These are phyloP conservation scores for Pythium rhizo-oryzae DNA, from an alignment of 352 stramenopile genomes.

Conservation along the genomic window DNA sequence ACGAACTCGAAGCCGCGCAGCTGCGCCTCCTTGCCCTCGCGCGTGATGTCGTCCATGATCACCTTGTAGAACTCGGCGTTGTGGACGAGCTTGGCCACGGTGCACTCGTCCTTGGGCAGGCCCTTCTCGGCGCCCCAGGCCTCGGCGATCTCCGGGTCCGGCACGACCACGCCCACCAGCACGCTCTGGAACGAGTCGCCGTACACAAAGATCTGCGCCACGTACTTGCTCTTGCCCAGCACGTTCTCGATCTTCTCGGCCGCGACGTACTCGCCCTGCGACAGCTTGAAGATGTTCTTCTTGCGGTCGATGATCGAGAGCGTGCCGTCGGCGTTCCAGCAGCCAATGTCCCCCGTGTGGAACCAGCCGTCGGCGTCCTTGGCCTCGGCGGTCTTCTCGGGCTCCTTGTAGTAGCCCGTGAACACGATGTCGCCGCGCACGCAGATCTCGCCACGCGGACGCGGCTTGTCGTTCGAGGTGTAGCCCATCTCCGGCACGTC, in stretches of 20 bases:
- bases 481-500: slow-evolving; percentile 98
- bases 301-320: slow-evolving; percentile 92
- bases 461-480: slow-evolving; percentile 79
- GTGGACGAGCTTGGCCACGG: slow-evolving; percentile 30
- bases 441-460: slow-evolving; percentile 65
- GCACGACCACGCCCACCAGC: slow-evolving; percentile 94
- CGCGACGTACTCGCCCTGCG: slow-evolving; percentile 96
- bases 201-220: slow-evolving; percentile 96
- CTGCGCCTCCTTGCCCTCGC: slow-evolving; percentile 50
- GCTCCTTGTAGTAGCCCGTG: slow-evolving; percentile 92
- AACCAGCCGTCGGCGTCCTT: slow-evolving; percentile 96
- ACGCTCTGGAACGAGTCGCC: slow-evolving; percentile 95
- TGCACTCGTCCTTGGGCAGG: slow-evolving; percentile 38
- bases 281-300: slow-evolving; percentile 96
- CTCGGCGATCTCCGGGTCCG: slow-evolving; percentile 65
- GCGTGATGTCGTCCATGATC: slow-evolving; percentile 38
- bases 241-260: slow-evolving; percentile 97
- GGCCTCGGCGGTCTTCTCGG: slow-evolving; percentile 90
- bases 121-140: slow-evolving; percentile 62
- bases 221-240: slow-evolving; percentile 92
- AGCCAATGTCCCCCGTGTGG: slow-evolving; percentile 96
- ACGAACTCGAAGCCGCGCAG: slow-evolving; percentile 94
- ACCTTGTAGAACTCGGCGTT: slow-evolving; percentile 38
- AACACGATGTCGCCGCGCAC: slow-evolving; percentile 86
- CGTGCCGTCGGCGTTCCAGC: slow-evolving; percentile 94